Base-by-base conservation (phyloP, 2,329 filamentous ascomycete genomes). In the Clonostachys rosea region DNA sequence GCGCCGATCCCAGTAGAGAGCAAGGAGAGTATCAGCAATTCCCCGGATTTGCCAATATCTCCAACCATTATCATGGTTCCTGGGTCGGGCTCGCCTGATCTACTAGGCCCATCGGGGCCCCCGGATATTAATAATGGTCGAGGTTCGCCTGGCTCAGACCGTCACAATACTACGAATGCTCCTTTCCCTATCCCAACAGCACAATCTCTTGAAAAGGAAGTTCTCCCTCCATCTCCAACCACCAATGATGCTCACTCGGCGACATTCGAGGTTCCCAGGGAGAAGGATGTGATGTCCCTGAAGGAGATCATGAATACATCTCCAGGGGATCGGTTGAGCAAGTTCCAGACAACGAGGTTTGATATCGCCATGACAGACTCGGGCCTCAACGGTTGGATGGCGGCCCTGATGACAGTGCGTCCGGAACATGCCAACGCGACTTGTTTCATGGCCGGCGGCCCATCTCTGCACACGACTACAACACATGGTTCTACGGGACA, bases 291-390 rank as follows among this genome's bases (percentile, higher is more conserved):
- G 36, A 74, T 78, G 52, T 71, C 78, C 2, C 91, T 95, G 66
- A 81, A 84, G 44, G 87, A 95, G 49, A 95, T 96, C 50, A 75
- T 90, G 56, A 81, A 79, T 9, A 74, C 94, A 44, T 74, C 79
- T 14, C 81, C 79, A 3, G 65, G 83, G 0, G 64, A 75, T 13
- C 84, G 94, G 54, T 83, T 91, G 17, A 87, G 94, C 50, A 72
- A 76, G 40, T 30, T 30, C 24, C 24, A 30, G 24, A 30, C 24
- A 30, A 30, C 24, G 24, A 30, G 24, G 24, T 8, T 30, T 30
- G 24, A 30, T 10, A 90, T 91, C 62, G 84, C 86, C 1, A 64
- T 69, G 12, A 82, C 86, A 61, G 83, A 96, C 49, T 87, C 87
- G 6, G 90, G 91, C 2, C 70, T 97, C n/a, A 73, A 68, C 4